A percentile compares a stretch with the other conserved stretches of the same genome.
Conservation (phyloP, 2,329 filamentous ascomycete genomes). For the Penicillium brasilianum region DNA sequence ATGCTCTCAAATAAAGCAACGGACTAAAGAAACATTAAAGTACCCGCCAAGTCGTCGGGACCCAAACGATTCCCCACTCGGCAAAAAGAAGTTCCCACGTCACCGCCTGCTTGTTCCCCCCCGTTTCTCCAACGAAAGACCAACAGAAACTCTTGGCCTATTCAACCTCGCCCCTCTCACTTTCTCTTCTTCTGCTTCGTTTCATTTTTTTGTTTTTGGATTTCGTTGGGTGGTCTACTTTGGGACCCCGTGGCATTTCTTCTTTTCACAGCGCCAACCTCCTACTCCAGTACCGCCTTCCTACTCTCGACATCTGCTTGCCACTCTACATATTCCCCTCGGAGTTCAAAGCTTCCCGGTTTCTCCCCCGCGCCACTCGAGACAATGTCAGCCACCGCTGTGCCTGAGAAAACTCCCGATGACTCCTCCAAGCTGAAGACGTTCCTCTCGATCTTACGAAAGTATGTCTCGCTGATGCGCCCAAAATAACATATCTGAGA, state of each 20-base stretch:
- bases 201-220: neutral
- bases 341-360: slow-evolving; percentile 10
- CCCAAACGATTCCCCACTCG: neutral
- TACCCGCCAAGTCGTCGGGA: neutral
- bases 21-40: neutral
- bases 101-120: slow-evolving; percentile 18
- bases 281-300: neutral
- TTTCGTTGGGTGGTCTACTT: neutral
- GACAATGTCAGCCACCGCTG: slow-evolving; percentile 39
- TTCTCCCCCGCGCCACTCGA: slow-evolving; percentile 12
- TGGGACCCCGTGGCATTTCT: neutral
- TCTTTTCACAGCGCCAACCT: neutral
- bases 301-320: neutral
- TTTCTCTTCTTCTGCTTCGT: neutral
- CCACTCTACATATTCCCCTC: neutral
- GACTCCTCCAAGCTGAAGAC: slow-evolving; percentile 89
- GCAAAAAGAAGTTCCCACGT: slow-evolving; percentile 23
- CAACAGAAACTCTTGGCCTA: neutral
- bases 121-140: slow-evolving; percentile 7
- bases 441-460: slow-evolving; percentile 84
- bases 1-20: neutral
- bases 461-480: slow-evolving; percentile 61
- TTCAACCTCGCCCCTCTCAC: neutral
- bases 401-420: slow-evolving; percentile 65
- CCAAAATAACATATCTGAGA: neutral